A percentile compares a stretch with the other conserved stretches of the same genome.
These are phyloP conservation scores for Talaromyces adpressus DNA, from an alignment of 495 filamentous ascomycete species.

Conservation along the genomic window DNA sequence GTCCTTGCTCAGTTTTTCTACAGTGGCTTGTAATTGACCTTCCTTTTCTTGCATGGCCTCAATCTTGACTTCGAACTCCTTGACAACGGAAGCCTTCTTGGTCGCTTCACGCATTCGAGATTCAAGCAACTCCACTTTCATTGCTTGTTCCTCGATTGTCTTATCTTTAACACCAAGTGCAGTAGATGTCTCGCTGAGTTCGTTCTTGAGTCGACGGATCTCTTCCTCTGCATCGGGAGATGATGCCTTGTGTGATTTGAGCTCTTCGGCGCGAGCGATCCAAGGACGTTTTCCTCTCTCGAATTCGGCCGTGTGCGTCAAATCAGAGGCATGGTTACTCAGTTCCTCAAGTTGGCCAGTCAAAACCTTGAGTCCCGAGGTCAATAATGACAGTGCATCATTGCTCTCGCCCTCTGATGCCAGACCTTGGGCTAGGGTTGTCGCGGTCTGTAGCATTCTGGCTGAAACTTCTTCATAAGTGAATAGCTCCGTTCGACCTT, in stretches of 20 bases:
- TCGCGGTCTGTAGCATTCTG: conserved; percentile 52
- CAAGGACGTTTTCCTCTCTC: conserved; percentile 71
- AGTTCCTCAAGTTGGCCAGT: conserved; percentile 64
- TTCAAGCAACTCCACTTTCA: conserved; percentile 50
- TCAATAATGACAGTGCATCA: conserved; percentile 62
- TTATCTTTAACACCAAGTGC: conserved; percentile 82
- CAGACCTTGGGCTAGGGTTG: conserved; percentile 18
- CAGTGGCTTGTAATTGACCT: conserved; percentile 25
- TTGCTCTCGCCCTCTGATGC: conserved; percentile 36
- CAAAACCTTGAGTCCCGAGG: conserved; percentile 57
- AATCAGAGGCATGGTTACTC: conserved; percentile 61
- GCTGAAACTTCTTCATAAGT: conserved; percentile 57
- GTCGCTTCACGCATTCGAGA: conserved; percentile 47
- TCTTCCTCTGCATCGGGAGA: conserved; percentile 76
- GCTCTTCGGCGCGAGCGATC: conserved; percentile 71
- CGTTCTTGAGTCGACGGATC: conserved; percentile 65
- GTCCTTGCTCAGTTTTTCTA: conserved; percentile 34
- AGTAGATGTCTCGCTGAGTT: conserved; percentile 55
- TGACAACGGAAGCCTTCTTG: conserved; percentile 43
- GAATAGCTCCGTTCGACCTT: conserved; percentile 61
- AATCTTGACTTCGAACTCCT: conserved; percentile 50
- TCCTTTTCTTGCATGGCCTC: conserved; percentile 49
- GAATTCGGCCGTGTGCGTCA: conserved; percentile 78
- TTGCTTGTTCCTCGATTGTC: conserved; percentile 79
- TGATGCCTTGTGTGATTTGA: conserved; percentile 70